These are phyloP conservation scores for Epichloe baconii DNA, from an alignment of 2,329 filamentous ascomycete species.

Conservation along the genomic window DNA sequence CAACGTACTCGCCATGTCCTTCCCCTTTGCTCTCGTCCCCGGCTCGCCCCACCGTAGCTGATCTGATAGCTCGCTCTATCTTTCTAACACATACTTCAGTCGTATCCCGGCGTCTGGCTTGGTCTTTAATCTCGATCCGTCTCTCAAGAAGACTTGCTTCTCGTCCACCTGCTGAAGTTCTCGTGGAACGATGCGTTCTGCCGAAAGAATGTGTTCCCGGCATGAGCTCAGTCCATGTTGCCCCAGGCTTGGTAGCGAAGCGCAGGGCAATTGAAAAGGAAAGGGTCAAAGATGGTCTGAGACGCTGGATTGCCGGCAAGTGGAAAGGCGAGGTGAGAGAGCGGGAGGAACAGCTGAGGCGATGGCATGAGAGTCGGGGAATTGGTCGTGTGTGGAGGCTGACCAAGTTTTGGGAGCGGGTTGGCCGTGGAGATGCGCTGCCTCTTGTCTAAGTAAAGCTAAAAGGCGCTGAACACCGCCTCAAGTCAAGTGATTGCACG, in stretches of 20 bases:
- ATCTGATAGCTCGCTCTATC: slow-evolving; percentile 51
- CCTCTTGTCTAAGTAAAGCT: background rate
- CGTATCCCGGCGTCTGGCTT: slow-evolving; percentile 48
- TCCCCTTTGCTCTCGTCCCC: slow-evolving; percentile 42
- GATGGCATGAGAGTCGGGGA: slow-evolving; percentile 36
- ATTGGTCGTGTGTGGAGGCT: slow-evolving; percentile 48
- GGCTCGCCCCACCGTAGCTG: slow-evolving; percentile 43
- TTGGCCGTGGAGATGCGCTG: slow-evolving; percentile 30
- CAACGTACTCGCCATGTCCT: slow-evolving; percentile 42
- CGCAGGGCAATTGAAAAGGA: slow-evolving; percentile 53
- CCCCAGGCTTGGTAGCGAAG: slow-evolving; percentile 48
- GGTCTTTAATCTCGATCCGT: slow-evolving; percentile 51
- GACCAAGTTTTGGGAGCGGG: slow-evolving; percentile 52
- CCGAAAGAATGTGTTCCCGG: slow-evolving; percentile 49
- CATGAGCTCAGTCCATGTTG: slow-evolving; percentile 28
- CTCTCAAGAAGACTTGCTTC: slow-evolving; percentile 47
- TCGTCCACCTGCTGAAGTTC: slow-evolving; percentile 43
- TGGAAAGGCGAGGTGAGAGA: slow-evolving; percentile 40
- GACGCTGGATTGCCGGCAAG: slow-evolving; percentile 50
- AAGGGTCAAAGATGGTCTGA: slow-evolving; percentile 51
- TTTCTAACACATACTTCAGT: slow-evolving; percentile 54
- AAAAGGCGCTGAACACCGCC: too few species aligned
- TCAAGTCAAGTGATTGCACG: too few species aligned
- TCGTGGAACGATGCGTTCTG: slow-evolving; percentile 52
- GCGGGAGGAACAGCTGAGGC: slow-evolving; percentile 32